Conservation (phyloP, 495 filamentous ascomycete genomes). For the Xylaria scruposa region DNA sequence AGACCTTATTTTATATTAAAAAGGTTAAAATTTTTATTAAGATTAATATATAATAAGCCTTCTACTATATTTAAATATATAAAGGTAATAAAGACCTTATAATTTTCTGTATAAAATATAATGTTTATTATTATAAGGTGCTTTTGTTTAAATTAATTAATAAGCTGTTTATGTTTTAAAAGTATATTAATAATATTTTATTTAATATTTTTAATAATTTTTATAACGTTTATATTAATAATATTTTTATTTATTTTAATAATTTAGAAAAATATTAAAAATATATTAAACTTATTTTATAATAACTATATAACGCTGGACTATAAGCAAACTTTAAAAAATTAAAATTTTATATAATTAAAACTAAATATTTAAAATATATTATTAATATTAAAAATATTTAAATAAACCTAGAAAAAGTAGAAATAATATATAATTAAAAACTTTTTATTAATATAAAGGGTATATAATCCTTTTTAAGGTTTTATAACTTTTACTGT, state of each 20-base stretch:
- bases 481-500: neutral
- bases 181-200: conserved; percentile 4
- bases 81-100: neutral
- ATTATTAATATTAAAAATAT: neutral
- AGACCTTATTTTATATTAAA: neutral
- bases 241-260: conserved; percentile 3
- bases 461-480: neutral
- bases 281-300: neutral
- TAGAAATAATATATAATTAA: neutral
- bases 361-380: neutral
- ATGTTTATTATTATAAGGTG: neutral
- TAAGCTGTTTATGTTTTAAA: neutral
- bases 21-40: conserved; percentile 1
- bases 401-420: neutral
- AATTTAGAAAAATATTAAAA: neutral
- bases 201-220: conserved; percentile 4
- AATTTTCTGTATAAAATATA: neutral
- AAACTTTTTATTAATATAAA: neutral
- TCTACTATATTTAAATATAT: neutral
- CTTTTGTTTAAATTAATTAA: neutral
- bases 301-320: neutral
- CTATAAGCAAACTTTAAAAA: neutral
- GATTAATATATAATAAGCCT: neutral
- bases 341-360: neutral
- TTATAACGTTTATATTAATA: neutral